Conservation (phyloP, 768 basidiomycete genomes). For the Austroboletus eburneus region DNA sequence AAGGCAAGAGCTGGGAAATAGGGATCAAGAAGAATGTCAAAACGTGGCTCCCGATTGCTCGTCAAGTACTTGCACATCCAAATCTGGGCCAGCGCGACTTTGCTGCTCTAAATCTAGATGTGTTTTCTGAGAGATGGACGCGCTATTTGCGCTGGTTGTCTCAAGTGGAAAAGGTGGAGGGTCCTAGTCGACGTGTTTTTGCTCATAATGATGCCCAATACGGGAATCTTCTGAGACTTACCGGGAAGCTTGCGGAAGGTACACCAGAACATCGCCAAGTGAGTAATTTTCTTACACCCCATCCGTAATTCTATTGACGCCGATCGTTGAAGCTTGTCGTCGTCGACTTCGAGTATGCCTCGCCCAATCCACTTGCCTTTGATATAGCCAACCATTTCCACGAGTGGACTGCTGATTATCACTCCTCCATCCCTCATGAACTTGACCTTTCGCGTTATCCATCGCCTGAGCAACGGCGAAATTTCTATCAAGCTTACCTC, state of each 20-base stretch:
- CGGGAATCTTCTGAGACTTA: conserved; percentile 83
- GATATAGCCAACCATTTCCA: conserved; percentile 98
- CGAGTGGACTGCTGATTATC: conserved; percentile 96
- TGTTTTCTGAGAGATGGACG: conserved; percentile 61
- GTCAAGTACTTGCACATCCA: conserved; percentile 67
- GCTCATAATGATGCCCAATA: conserved; percentile 96
- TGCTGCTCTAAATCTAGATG: conserved; percentile 57
- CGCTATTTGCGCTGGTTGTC: conserved; percentile 69
- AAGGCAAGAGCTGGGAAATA: conserved; percentile 51
- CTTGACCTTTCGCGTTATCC: conserved; percentile 70
- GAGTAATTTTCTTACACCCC: conserved; percentile 17
- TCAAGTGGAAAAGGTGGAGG: conserved; percentile 51
- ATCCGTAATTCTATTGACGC: conserved; percentile 10
- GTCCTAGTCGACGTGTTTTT: conserved; percentile 66
- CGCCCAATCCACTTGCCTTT: conserved; percentile 86
- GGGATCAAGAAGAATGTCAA: conserved; percentile 63
- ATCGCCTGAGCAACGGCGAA: conserved; percentile 60
- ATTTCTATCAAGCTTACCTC: conserved; percentile 86
- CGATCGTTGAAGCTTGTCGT: conserved; percentile 77
- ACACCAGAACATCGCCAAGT: conserved; percentile 76
- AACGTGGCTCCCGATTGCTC: conserved; percentile 68
- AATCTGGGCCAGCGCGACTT: conserved; percentile 42
- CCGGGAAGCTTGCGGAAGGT: conserved; percentile 43
- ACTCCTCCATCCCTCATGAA: conserved; percentile 61
- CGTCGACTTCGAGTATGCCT: conserved; percentile 97